Conservation (phyloP, 495 filamentous ascomycete species). For the Trichoderma asperelloides region DNA sequence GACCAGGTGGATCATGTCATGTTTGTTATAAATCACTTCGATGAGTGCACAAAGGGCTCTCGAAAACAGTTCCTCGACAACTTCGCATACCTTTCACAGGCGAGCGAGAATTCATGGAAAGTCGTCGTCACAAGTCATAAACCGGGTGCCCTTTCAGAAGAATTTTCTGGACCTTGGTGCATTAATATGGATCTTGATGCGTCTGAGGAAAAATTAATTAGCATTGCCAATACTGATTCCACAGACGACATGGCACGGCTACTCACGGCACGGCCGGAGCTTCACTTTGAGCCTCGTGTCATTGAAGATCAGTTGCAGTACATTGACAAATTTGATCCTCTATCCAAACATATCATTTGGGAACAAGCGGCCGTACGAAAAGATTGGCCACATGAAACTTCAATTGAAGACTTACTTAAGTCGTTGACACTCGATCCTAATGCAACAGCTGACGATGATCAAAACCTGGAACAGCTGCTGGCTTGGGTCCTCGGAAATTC, state of each 20-base stretch:
- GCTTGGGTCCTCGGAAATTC: slow-evolving; percentile 6
- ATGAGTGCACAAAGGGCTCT: slow-evolving; percentile 12
- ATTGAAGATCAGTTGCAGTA: slow-evolving; percentile 6
- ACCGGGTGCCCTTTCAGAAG: slow-evolving; percentile 7
- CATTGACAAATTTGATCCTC: slow-evolving; percentile 5
- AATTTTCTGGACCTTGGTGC: slow-evolving; percentile 8
- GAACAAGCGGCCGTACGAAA: not conserved
- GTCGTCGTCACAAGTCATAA: slow-evolving; percentile 11
- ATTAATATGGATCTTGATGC: not conserved
- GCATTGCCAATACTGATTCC: not conserved
- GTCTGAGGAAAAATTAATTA: not conserved
- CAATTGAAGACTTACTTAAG: not conserved
- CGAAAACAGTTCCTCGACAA: slow-evolving; percentile 10
- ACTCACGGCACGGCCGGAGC: slow-evolving; percentile 1
- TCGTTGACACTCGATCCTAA: not conserved
- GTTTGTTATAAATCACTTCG: slow-evolving; percentile 17
- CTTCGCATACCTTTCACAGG: slow-evolving; percentile 5
- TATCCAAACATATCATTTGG: not conserved
- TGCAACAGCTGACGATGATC: not conserved
- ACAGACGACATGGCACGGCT: not conserved
- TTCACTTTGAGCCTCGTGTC: not conserved
- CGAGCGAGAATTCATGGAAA: slow-evolving; percentile 10
- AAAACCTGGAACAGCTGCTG: not conserved
- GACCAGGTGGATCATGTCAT: slow-evolving; percentile 8
- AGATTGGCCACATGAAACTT: not conserved